Evolutionary conservation across 208 protist species (phyloP), one percentile per base, ranked within the genome.

Genomic region (Acanthamoeba healyi): DNA sequence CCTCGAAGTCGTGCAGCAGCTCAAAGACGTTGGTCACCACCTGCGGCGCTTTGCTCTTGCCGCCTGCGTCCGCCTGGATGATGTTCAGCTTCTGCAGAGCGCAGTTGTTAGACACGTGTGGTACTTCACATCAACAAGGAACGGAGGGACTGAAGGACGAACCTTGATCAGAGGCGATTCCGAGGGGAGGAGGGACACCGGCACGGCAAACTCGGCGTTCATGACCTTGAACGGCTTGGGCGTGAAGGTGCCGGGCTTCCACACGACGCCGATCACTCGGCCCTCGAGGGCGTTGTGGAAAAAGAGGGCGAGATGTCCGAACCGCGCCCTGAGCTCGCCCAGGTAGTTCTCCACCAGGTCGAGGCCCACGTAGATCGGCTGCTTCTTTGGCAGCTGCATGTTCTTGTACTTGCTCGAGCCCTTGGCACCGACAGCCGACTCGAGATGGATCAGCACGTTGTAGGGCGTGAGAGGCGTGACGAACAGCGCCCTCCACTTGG

Each of bases 1-100:
- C n/a, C n/a, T n/a, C n/a, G n/a, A 87, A 87, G 15, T 54, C 79
- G 29, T 63, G 42, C 42, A 87, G 49, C 49, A 87, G 4, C 32
- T 87, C 79, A 22, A 87, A 87, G 79, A 87, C 24, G 79, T 87
- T 87, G 42, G 79, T 54, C 32, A 87, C 49, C 49, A 87, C 79
- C n/a, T 87, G 49, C 46, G 42, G 42, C 24, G 24, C 72, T 19
- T 42, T 49, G 70, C 70, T 46, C 40, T 38, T 79, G 36, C 15
- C 38, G 65, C 24, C 38, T 6, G 7, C 26, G 9, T 42, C 32
- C 22, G 36, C 36, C 70, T 79, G 7, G n/a, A n/a, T n/a, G 36
- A 79, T 79, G 70, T 79, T 79, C 36, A 79, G 36, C 36, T 79
- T 79, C 70, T 79, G 36, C 36, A 79, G 17, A 7, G 5, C 34